Evolutionary conservation across 2,329 filamentous ascomycete genomes (phyloP).

Genomic region (Sphaerulina vaccinii): DNA sequence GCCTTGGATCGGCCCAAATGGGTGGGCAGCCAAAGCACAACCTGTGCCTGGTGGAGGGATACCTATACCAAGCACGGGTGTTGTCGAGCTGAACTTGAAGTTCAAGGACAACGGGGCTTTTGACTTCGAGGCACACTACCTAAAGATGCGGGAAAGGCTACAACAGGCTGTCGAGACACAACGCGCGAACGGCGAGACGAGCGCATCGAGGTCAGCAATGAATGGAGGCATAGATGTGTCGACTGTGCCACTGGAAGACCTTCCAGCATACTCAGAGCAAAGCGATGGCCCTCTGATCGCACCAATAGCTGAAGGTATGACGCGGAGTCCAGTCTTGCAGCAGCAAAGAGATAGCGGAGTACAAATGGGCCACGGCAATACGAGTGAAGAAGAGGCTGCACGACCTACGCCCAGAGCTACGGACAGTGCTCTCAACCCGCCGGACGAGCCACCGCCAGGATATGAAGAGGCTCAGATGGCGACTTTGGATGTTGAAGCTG

Average conservation of each 20-base stretch:
- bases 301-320: slow-evolving; percentile 37
- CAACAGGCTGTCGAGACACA: slow-evolving; percentile 76
- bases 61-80: slow-evolving; percentile 65
- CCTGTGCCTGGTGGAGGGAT: slow-evolving; percentile 83
- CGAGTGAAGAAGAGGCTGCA: slow-evolving; percentile 7
- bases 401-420: slow-evolving; percentile 9
- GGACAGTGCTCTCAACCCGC: slow-evolving; percentile 50
- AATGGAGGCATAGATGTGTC: slow-evolving; percentile 54
- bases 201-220: slow-evolving; percentile 36
- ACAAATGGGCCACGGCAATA: slow-evolving; percentile 6
- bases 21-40: slow-evolving; percentile 77
- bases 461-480: slow-evolving; percentile 90
- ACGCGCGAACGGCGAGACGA: slow-evolving; percentile 40
- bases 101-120: slow-evolving; percentile 96
- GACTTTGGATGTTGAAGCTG: slow-evolving; percentile 71
- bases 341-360: slow-evolving; percentile 26
- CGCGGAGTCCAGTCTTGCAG: slow-evolving; percentile 16
- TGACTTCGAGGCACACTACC: slow-evolving; percentile 81
- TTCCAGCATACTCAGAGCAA: slow-evolving; percentile 79
- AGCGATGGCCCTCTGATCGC: slow-evolving; percentile 42
- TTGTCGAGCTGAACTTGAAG: slow-evolving; percentile 77
- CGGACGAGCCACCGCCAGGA: slow-evolving; percentile 76
- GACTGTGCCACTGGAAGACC: slow-evolving; percentile 75
- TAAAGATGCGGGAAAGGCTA: slow-evolving; percentile 78
- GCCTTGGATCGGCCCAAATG: slow-evolving; percentile 90